A percentile compares a stretch with the other conserved stretches of the same genome.
Conservation (phyloP, 1,284 basidiomycete species). For the Boletellus deceptivus region DNA sequence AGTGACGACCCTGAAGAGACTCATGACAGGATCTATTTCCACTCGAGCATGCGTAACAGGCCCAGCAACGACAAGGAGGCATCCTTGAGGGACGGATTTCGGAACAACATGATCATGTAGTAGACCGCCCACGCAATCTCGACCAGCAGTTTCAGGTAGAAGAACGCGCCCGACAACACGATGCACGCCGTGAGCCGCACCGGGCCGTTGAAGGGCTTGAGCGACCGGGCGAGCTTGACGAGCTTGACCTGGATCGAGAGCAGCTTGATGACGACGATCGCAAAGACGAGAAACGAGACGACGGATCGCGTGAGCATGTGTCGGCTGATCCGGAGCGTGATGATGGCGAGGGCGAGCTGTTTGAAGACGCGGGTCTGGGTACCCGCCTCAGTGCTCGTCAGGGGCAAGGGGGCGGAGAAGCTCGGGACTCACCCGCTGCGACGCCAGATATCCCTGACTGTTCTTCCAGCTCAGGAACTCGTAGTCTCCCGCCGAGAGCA, state of each 20-base stretch:
- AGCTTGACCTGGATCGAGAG: conserved; percentile 31
- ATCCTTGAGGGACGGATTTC: conserved; percentile 29
- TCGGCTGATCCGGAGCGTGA: conserved; percentile 29
- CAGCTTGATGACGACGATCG: conserved; percentile 31
- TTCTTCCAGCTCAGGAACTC: conserved; percentile 15
- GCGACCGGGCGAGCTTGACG: conserved; percentile 28
- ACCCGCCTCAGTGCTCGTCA: neutral
- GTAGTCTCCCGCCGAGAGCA: conserved; percentile 23
- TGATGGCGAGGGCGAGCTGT: conserved; percentile 24
- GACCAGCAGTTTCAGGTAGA: conserved; percentile 30
- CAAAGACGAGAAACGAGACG: conserved; percentile 29
- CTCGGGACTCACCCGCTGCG: conserved; percentile 17
- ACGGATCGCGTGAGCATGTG: conserved; percentile 32
- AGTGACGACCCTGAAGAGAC: too few species aligned
- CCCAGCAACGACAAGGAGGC: conserved; percentile 22
- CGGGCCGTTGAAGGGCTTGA: conserved; percentile 27
- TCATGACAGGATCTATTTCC: conserved; percentile 22
- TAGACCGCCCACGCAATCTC: conserved; percentile 32
- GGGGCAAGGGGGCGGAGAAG: neutral
- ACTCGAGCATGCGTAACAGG: conserved; percentile 28
- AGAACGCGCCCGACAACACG: conserved; percentile 24
- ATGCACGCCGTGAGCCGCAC: conserved; percentile 25
- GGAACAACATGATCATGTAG: conserved; percentile 28
- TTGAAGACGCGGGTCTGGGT: conserved; percentile 23
- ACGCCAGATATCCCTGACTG: conserved; percentile 20